Evolutionary conservation across 768 basidiomycete genomes (phyloP), one percentile per base, ranked within the genome.

Genomic region (Cyclocybe cylindracea): DNA sequence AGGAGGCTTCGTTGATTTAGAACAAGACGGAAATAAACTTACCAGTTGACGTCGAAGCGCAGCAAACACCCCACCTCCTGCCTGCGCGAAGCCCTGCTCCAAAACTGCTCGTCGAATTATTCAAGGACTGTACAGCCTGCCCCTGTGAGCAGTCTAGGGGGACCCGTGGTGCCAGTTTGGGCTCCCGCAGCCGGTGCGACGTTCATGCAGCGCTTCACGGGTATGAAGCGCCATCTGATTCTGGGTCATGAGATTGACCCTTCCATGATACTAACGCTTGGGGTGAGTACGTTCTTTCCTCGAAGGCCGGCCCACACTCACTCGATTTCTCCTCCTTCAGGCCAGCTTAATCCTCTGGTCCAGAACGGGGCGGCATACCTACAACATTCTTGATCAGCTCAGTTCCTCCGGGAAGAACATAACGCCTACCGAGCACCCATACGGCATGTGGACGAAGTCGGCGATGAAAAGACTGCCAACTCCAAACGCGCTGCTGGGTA

Each of bases 221-320:
- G 82, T 74, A 58, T 85, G 84, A 10, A 85, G 58, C 1, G 83
- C 78, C 67, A 79, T 74, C 59, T 83, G 83, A 61, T 86, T 86
- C 32, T 65, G 58, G 4, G 56, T 39, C 56, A 63, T 58, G 18
- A 75, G 57, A 65, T 86, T 85, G 57, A 87, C 79, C 74, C 79
- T 64, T 86, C 85, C 39, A 86, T 70, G 40, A 83, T 82, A 61
- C 63, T 65, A 18, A 40, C 43, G 46, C 2, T 4, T n/a, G 32
- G 39, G 32, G 39, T 43, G 34, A 40, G 6, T 18, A 40, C 34
- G 16, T 53, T n/a, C 5, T 31, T 18, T 10, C 42, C 14, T 37
- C 34, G 16, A 16, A 32, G 14, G 40, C 29, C 7, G 10, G 39
- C 35, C 11, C 11, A 37, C 14, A n/a, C n/a, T 45, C 46, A 66